A percentile compares a stretch with the other conserved stretches of the same genome.
Conservation (phyloP, 2,329 filamentous ascomycete genomes). For the Gaeumannomyces sp. region DNA sequence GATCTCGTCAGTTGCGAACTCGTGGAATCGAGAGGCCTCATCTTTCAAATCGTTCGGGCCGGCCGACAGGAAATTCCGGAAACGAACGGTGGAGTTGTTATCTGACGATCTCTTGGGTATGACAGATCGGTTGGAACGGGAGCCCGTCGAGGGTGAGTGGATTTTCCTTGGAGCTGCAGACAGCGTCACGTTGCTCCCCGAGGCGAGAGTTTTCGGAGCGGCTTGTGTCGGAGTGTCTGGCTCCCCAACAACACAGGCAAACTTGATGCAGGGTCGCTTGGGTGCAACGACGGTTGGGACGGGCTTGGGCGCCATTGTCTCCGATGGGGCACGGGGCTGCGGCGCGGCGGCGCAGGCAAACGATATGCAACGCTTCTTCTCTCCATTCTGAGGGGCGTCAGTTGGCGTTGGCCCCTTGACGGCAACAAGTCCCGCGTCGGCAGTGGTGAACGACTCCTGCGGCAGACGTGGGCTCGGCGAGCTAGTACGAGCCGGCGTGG, state of each 20-base stretch:
- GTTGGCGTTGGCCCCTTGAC: constrained; percentile 13
- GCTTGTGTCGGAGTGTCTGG: constrained; percentile 33
- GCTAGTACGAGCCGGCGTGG: constrained; percentile 80
- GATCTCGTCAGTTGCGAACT: constrained; percentile 78
- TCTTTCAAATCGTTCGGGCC: constrained; percentile 43
- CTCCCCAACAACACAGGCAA: constrained; percentile 57
- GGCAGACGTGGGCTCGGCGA: constrained; percentile 83
- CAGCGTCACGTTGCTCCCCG: not conserved
- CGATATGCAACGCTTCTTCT: constrained; percentile 83
- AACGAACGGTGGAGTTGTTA: constrained; percentile 31
- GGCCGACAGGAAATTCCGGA: constrained; percentile 44
- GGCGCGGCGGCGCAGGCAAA: constrained; percentile 70
- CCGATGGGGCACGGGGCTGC: constrained; percentile 13
- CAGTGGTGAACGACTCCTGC: constrained; percentile 38
- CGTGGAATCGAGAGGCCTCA: constrained; percentile 68
- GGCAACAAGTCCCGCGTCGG: constrained; percentile 2
- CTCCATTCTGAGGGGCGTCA: constrained; percentile 38
- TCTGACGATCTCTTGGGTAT: constrained; percentile 31
- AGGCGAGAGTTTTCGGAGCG: constrained; percentile 19
- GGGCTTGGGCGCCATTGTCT: constrained; percentile 21
- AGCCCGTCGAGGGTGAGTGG: constrained; percentile 20
- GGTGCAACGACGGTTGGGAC: constrained; percentile 24
- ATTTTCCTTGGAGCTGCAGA: constrained; percentile 17
- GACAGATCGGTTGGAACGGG: constrained; percentile 19
- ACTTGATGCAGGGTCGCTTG: constrained; percentile 64